phyloP scores from a whole-genome alignment of 2,329 filamentous ascomycete genomes.

The Davidsoniella eucalypti region DNA sequence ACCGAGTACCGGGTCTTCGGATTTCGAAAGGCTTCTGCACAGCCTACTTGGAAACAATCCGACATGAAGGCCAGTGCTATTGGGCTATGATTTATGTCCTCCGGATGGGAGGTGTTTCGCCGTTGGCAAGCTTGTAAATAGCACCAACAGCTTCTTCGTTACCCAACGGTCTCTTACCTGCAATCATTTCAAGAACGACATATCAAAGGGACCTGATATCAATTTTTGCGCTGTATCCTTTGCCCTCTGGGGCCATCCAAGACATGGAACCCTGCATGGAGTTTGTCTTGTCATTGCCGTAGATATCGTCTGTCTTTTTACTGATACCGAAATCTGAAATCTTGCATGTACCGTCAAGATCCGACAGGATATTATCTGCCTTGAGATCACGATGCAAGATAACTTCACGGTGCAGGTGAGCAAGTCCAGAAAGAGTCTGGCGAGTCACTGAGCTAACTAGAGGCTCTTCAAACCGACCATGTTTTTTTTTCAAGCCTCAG shows the following conservation, averaged over 20 bases:
- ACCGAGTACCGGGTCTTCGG: neutral
- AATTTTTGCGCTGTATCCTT: constrained; percentile 93
- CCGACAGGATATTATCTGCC: constrained; percentile 91
- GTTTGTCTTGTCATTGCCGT: constrained; percentile 94
- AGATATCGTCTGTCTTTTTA: constrained; percentile 97
- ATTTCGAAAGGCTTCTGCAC: neutral
- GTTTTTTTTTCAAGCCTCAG: too few species aligned
- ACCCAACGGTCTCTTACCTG: constrained; percentile 83
- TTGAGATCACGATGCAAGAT: constrained; percentile 94
- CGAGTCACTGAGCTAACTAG: constrained; percentile 82
- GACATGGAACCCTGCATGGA: constrained; percentile 98
- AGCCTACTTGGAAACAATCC: constrained; percentile 87
- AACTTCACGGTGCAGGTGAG: constrained; percentile 84
- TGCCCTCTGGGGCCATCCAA: constrained; percentile 87
- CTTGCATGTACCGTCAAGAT: constrained; percentile 94
- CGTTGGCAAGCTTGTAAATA: constrained; percentile 95
- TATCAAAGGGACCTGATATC: constrained; percentile 98
- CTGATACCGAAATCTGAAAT: constrained; percentile 98
- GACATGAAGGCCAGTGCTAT: constrained; percentile 90
- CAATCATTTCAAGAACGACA: constrained; percentile 97
- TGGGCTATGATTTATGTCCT: constrained; percentile 63
- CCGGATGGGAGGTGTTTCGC: constrained; percentile 90
- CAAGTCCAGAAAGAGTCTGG: constrained; percentile 73
- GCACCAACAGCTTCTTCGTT: constrained; percentile 95
- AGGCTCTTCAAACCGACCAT: constrained; percentile 91